Evolutionary conservation across 805 yeast genomes (phyloP), one percentile per base, ranked within the genome.

Genomic region (Cyberlindnera euphorbiiphila): DNA sequence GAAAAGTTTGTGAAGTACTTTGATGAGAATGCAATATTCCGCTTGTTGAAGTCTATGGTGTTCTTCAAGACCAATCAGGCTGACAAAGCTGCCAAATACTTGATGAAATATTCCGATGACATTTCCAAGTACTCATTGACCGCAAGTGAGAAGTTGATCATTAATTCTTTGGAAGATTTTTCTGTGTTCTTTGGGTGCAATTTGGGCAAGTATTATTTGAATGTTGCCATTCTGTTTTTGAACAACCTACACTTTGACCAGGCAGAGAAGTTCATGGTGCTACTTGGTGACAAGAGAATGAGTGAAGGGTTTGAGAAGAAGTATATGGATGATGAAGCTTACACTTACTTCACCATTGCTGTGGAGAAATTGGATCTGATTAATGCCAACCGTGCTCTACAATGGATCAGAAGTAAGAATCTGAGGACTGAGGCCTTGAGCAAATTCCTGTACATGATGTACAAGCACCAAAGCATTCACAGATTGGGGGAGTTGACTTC

Each of bases 401-500:
- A 42, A n/a, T 39, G 47, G 28, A 46, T 60, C 24, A 43, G 38
- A 15, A 34, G 43, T 16, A 37, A 42, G 9, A 36, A 43, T 25
- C 29, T 42, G 19, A 46, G 50, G 20, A 29, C 37, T 19, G 54
- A 55, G 30, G 50, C 56, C 6, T 43, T 64, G 30, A 54, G 54
- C 25, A 57, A 55, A 36, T 63, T 73, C 38, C 54, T 73, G 11
- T 54, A 59, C 33, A 58, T 58, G 29, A 46, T 72, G 29, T 64
- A 68, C 43, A 64, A 64, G 14, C 50, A 52, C 9, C 69, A 71
- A 33, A 59, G 64, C 9, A 63, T 71, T 6, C 54, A 62, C 24
- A 54, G 52, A 30, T 51, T 78, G 25, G 54, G 66, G 14, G 58
- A 62, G 14, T 68, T 64, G 39, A 69, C 72, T 28, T 71, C 74